Conservation (phyloP, 2,329 filamentous ascomycete genomes). For the Penicillium hesseltinei region DNA sequence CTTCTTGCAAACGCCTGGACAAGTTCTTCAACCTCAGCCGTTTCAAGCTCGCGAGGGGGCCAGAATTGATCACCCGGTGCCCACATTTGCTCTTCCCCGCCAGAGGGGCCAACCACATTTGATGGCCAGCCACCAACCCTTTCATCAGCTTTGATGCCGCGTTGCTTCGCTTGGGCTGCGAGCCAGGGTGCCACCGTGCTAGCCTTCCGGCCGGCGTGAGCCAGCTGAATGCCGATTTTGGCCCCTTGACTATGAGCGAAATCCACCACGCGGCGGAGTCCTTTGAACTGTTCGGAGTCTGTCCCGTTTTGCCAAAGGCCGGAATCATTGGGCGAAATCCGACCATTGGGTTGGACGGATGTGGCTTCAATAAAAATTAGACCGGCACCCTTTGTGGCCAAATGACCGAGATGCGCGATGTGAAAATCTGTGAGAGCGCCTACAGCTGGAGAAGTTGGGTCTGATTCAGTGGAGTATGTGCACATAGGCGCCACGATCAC, state of each 20-base stretch:
- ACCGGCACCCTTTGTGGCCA: slow-evolving; percentile 69
- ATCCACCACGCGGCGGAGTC: slow-evolving; percentile 64
- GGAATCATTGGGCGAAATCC: slow-evolving; percentile 65
- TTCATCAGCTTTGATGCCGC: slow-evolving; percentile 42
- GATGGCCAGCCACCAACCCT: slow-evolving; percentile 55
- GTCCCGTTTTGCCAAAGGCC: slow-evolving; percentile 72
- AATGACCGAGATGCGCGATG: slow-evolving; percentile 75
- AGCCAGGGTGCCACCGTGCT: slow-evolving; percentile 54
- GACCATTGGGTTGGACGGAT: slow-evolving; percentile 69
- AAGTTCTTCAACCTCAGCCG: slow-evolving; percentile 63
- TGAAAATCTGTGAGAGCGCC: slow-evolving; percentile 79
- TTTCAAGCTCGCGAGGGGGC: slow-evolving; percentile 65
- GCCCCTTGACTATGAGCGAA: slow-evolving; percentile 76
- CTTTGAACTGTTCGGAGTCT: slow-evolving; percentile 62
- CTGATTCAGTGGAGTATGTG: slow-evolving; percentile 62
- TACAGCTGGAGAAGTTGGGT: slow-evolving; percentile 26
- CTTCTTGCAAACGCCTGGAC: slow-evolving; percentile 61
- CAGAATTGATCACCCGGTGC: slow-evolving; percentile 61
- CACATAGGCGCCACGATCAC: slow-evolving; percentile 63
- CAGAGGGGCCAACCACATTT: slow-evolving; percentile 44
- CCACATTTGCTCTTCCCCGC: slow-evolving; percentile 54
- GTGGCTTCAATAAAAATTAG: slow-evolving; percentile 77
- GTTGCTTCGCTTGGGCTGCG: slow-evolving; percentile 19
- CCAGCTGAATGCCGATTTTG: slow-evolving; percentile 75
- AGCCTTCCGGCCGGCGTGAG: slow-evolving; percentile 69